A percentile compares a stretch with the other conserved stretches of the same genome.
phyloP scores from a whole-genome alignment of 2,329 filamentous ascomycete species.

The Anisogramma anomala region DNA sequence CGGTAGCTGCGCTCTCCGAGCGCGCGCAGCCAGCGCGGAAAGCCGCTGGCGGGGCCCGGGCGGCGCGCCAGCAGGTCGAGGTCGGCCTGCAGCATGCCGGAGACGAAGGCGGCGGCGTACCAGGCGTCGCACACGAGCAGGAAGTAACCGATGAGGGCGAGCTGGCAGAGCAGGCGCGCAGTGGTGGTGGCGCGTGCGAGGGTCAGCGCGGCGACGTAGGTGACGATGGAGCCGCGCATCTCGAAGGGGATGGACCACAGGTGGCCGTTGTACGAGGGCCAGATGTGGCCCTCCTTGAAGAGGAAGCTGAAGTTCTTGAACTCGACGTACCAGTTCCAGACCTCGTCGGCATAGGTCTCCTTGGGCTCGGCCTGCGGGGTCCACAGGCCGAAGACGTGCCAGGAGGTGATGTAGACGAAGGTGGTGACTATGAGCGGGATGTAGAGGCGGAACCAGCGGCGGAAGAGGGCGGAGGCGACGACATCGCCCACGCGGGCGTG shows the following conservation, averaged over 20 bases:
- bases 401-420: constrained; percentile 1
- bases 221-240: constrained; percentile 7
- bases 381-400: constrained; percentile 7
- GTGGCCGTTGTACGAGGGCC: constrained; percentile 7
- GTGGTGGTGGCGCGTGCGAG: constrained; percentile 43
- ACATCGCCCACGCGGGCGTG: constrained; percentile 1
- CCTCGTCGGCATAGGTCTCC: background rate
- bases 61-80: constrained; percentile 41
- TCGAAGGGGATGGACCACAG: constrained; percentile 7
- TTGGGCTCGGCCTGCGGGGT: constrained; percentile 2
- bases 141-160: constrained; percentile 49
- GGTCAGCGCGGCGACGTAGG: constrained; percentile 32
- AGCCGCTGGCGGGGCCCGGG: constrained; percentile 26
- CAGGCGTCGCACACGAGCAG: constrained; percentile 55
- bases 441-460: constrained; percentile 5
- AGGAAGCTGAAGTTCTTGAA: constrained; percentile 7
- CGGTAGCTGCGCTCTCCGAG: constrained; percentile 40
- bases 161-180: constrained; percentile 42
- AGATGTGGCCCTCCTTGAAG: constrained; percentile 4
- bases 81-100: constrained; percentile 51
- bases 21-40: constrained; percentile 36
- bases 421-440: constrained; percentile 4
- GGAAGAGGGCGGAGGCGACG: constrained; percentile 5
- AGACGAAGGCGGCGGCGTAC: constrained; percentile 47
- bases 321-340: constrained; percentile 7